Evolutionary conservation across 2,329 filamentous ascomycete genomes (phyloP), one percentile per base, ranked within the genome.

Genomic region (Ascochyta viciae-villosae): DNA sequence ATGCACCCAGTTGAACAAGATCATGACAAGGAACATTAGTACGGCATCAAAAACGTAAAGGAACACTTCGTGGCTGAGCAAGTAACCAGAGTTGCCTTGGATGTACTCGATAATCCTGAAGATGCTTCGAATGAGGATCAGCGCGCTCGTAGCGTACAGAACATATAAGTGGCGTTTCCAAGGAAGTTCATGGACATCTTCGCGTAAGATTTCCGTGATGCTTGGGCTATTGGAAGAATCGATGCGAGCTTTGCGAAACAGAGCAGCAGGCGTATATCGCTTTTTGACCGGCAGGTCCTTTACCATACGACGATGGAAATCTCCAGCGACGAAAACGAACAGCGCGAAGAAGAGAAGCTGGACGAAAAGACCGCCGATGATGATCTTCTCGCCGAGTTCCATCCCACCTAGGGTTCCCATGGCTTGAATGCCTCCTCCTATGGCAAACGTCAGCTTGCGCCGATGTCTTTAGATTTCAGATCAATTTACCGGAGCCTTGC

Each of bases 61-160:
- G 40, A 70, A 81, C 2, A 71, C 66, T 69, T 83, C 81, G 22
- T 76, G 70, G 4, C 53, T 59, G 31, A 82, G 66, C 9, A 84
- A 61, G 44, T 74, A 77, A 1, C 82, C 82, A 22, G 72, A 61
- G 23, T 76, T 72, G 1, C 82, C 81, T 61, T 77, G 66, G 0
- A 72, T 58, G 55, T 81, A 85, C 69, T 85, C 82, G 6, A 78
- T 65, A 9, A 83, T 72, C 27, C 83, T 76, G 48, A 83, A 82
- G 2, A 83, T 60, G n/a, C 71, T 78, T 47, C 83, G 75, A 10
- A 83, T 45, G 59, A 85, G 69, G 63, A 85, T 83, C 19, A 84
- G 66, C 1, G 66, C 58, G 60, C 75, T 79, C 22, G 76, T 71
- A 4, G 66, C 34, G 63, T 84, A 84, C 23, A 85, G 67, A 0